Evolutionary conservation across 2,329 filamentous ascomycete species (phyloP), one percentile per base, ranked within the genome.

Genomic region (Penicillium sp.): DNA sequence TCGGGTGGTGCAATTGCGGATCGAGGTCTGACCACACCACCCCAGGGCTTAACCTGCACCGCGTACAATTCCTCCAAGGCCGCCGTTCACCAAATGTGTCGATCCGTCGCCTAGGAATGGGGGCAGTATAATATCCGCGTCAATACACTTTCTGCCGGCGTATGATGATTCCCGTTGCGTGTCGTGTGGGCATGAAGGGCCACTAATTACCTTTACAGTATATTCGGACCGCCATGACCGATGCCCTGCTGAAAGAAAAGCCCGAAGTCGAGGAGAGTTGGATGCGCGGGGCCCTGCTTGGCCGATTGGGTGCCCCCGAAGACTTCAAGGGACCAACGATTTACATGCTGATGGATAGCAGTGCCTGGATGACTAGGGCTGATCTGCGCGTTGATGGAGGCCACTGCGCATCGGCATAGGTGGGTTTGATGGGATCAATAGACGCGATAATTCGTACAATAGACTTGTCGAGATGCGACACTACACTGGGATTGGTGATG

Each of bases 101-200:
- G 70, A 14, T 70, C 64, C 2, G 56, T 74, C 14, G 67, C 71
- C 0, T 66, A 67, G 13, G 72, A 74, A 58, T 73, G 62, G 70
- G 68, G 57, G 37, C 62, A 70, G 50, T 65, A 84, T 59, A 79
- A 77, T 25, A 89, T 92, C 54, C 77, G 85, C 2, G 82, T 90
- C 44, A 90, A 92, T 67, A 87, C 82, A 10, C 76, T 92, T 46
- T 86, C 81, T 13, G 84, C 85, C 0, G 85, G 85, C 6, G 65
- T 68, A 60, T 43, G 60, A 25, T 11, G 22, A 10, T 14, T 52
- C 5, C 6, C 10, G n/a, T 8, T 6, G 15, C 8, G 16, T 2
- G 2, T 11, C 6, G 1, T 7, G 15, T 3, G n/a, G 4, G 7
- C 30, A 4, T 4, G 1, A 7, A 25, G n/a, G 7, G n/a, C 37